Percentiles rank a stretch among this genome's conserved stretches.
Evolutionary conservation across 106 monocot genomes (phyloP).

Genomic region (Allium fistulosum): DNA sequence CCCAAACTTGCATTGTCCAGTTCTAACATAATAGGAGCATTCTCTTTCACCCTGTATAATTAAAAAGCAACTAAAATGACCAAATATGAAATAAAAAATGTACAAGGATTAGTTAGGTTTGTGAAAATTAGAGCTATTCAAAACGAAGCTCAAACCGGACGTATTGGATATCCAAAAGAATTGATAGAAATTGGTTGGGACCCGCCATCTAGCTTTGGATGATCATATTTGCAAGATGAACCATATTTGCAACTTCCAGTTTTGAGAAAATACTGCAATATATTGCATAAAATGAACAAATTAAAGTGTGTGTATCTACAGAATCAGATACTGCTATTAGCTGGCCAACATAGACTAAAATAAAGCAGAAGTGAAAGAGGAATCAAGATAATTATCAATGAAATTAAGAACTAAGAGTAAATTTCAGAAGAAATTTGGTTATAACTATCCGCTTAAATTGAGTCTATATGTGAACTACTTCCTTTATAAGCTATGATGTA

Average conservation of each 20-base stretch:
- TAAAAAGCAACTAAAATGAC: background rate
- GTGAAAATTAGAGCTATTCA: background rate
- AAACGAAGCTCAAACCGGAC: constrained; percentile 44
- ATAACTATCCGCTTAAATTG: too few species aligned
- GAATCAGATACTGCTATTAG: too few species aligned
- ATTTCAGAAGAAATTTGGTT: too few species aligned
- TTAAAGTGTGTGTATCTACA: background rate
- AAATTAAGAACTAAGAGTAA: too few species aligned
- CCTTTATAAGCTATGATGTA: too few species aligned
- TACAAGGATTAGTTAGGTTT: background rate
- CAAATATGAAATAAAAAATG: background rate
- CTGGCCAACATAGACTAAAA: too few species aligned
- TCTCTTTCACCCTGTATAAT: constrained; percentile 74
- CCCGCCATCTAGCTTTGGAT: constrained; percentile 55
- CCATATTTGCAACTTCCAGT: constrained; percentile 97
- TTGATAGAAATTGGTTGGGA: constrained; percentile 41
- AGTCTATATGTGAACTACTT: too few species aligned
- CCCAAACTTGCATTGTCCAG: constrained; percentile 82
- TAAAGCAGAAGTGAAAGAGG: too few species aligned
- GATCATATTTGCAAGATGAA: constrained; percentile 87
- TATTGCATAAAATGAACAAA: background rate
- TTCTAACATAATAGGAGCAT: constrained; percentile 77
- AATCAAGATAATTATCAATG: too few species aligned
- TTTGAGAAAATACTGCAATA: constrained; percentile 71
- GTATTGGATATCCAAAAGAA: constrained; percentile 59